phyloP scores from a whole-genome alignment of 805 yeast genomes.

The Wickerhamomyces canadensis region DNA sequence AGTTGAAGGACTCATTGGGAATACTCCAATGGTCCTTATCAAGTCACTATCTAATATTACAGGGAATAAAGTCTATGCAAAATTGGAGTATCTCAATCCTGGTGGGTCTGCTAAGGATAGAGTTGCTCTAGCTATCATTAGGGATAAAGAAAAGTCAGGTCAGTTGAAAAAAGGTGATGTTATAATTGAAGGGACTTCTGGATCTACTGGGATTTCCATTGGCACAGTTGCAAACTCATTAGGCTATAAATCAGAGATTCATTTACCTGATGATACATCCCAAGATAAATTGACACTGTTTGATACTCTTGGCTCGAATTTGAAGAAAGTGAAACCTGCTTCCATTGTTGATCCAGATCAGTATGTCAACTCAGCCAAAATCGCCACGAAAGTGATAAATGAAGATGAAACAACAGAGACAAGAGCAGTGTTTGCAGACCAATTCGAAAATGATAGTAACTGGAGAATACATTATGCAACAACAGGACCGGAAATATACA shows the following conservation, averaged over 20 bases:
- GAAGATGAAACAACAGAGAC: slow-evolving; percentile 30
- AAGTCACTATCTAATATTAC: slow-evolving; percentile 65
- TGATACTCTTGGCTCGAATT: slow-evolving; percentile 69
- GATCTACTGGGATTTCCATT: slow-evolving; percentile 93
- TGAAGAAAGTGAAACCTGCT: slow-evolving; percentile 89
- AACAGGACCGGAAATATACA: slow-evolving; percentile 91
- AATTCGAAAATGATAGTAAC: slow-evolving; percentile 88
- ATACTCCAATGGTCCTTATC: slow-evolving; percentile 79
- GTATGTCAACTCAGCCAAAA: slow-evolving; percentile 82
- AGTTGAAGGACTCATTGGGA: slow-evolving; percentile 76
- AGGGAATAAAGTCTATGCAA: slow-evolving; percentile 82
- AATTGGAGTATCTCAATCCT: slow-evolving; percentile 80
- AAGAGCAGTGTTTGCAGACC: slow-evolving; percentile 86
- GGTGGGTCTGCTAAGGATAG: slow-evolving; percentile 96
- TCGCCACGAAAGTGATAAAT: slow-evolving; percentile 48
- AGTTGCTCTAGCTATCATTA: slow-evolving; percentile 81
- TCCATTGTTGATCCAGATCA: slow-evolving; percentile 91
- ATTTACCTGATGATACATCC: slow-evolving; percentile 91
- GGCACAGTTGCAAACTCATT: slow-evolving; percentile 85
- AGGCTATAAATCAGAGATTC: slow-evolving; percentile 90
- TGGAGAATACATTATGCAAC: slow-evolving; percentile 79
- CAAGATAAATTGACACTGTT: slow-evolving; percentile 73
- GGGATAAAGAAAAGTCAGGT: slow-evolving; percentile 59
- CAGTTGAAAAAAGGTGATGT: slow-evolving; percentile 56
- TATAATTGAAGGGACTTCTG: slow-evolving; percentile 93